Percentiles rank a stretch among this genome's conserved stretches.
phyloP scores from a whole-genome alignment of 495 filamentous ascomycete species.

The Penicillium alfredii region DNA sequence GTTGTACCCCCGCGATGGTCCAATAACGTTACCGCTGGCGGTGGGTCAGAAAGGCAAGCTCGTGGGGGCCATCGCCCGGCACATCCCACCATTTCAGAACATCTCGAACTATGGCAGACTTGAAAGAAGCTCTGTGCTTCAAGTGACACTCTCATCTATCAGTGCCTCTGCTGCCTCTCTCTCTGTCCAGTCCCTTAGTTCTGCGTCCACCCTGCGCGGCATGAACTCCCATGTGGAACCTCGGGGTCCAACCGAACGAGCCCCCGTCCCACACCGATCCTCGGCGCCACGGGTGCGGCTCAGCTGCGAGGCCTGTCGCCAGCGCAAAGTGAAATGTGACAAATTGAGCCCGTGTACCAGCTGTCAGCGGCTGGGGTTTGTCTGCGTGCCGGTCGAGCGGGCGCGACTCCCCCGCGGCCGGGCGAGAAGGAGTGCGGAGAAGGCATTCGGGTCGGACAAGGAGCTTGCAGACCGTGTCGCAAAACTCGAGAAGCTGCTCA shows the following conservation, averaged over 20 bases:
- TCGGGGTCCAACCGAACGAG: conserved; percentile 6
- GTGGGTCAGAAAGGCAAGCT: no score
- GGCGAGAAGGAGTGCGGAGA: conserved; percentile 32
- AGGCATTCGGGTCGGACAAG: conserved; percentile 12
- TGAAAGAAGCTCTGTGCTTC: no score
- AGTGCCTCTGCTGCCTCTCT: no score
- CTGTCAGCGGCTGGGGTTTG: conserved; percentile 54
- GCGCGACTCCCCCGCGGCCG: conserved; percentile 34
- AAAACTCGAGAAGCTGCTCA: conserved; percentile 27
- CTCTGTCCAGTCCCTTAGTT: no score
- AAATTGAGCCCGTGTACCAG: conserved; percentile 67
- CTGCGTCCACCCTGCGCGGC: no score
- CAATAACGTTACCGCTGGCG: no score
- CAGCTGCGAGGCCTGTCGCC: conserved; percentile 51
- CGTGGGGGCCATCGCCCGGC: no score
- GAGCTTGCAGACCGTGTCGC: conserved; percentile 23
- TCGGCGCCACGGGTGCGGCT: conserved; percentile 25
- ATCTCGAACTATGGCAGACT: no score
- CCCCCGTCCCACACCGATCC: conserved; percentile 11
- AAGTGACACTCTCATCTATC: no score
- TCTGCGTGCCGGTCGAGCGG: conserved; percentile 49
- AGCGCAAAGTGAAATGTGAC: conserved; percentile 76
- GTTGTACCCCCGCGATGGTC: no score
- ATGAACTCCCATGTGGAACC: no score
- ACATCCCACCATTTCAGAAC: no score